Evolutionary conservation across 345 rosid species (phyloP).

Genomic region (Zanthoxylum bungeanum): DNA sequence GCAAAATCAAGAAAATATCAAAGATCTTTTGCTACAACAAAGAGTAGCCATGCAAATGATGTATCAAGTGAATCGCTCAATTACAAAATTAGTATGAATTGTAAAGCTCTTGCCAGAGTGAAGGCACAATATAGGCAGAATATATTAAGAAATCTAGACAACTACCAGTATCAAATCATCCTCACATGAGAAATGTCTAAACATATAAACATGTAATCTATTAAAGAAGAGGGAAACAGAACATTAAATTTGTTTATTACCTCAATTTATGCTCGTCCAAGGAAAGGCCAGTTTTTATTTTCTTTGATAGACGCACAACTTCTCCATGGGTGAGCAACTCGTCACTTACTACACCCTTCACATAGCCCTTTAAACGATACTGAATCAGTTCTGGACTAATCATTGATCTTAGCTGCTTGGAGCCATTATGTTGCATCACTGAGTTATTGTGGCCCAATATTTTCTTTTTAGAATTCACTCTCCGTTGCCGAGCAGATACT

Average conservation of each 20-base stretch:
- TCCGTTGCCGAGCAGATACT: conserved; percentile 75
- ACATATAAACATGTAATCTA: not conserved
- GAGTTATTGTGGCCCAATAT: conserved; percentile 30
- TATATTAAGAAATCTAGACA: not conserved
- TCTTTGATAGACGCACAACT: conserved; percentile 75
- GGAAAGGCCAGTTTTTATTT: conserved; percentile 72
- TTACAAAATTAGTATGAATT: not conserved
- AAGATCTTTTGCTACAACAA: no score
- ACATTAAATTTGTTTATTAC: conserved; percentile 29
- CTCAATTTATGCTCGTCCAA: conserved; percentile 77
- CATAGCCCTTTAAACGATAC: conserved; percentile 67
- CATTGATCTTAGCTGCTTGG: conserved; percentile 39
- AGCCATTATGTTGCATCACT: conserved; percentile 22
- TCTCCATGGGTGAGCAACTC: conserved; percentile 72
- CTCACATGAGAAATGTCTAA: not conserved
- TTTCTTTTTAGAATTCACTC: conserved; percentile 52
- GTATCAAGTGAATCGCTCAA: no score
- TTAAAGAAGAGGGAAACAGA: not conserved
- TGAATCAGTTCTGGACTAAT: conserved; percentile 58
- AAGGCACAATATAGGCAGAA: not conserved
- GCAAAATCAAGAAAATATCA: no score
- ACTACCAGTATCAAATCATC: not conserved
- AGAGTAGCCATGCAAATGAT: no score
- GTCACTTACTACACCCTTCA: conserved; percentile 69
- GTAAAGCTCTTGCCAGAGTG: not conserved